Conservation (phyloP, 371 early-diverging fungal genomes). For the Chytridium lagenaria region DNA sequence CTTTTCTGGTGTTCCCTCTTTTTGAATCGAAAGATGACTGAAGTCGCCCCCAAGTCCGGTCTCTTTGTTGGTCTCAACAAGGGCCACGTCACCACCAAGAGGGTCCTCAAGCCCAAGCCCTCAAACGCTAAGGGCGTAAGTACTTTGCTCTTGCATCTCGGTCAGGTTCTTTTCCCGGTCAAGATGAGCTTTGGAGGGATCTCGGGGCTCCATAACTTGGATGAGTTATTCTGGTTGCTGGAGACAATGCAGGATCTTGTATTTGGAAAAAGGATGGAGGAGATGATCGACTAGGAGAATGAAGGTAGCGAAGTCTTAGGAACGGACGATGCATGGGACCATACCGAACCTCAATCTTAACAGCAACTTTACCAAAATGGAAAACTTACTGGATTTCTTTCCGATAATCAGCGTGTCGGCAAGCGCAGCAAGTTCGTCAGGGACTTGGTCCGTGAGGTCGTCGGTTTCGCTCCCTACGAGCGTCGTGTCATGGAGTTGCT, state of each 20-base stretch:
- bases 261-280: too few relatives aligned
- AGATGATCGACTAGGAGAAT: too few relatives aligned
- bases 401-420: constrained; percentile 63
- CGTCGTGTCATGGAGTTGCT: constrained; percentile 99
- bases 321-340: too few relatives aligned
- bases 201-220: too few relatives aligned
- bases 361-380: too few relatives aligned
- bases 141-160: too few relatives aligned
- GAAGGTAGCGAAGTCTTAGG: too few relatives aligned
- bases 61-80: constrained; percentile 59
- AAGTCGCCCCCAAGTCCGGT: constrained; percentile 64
- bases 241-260: too few relatives aligned
- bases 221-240: too few relatives aligned
- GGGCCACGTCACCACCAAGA: constrained; percentile 82
- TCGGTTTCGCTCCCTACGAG: constrained; percentile 98
- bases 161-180: too few relatives aligned
- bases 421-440: constrained; percentile 92
- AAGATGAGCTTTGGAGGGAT: too few relatives aligned
- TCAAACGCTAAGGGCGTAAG: constrained; percentile 87
- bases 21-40: neutral
- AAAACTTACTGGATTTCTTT: neutral
- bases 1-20: neutral
- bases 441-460: constrained; percentile 95
- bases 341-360: too few relatives aligned
- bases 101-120: constrained; percentile 79